phyloP scores from a whole-genome alignment of 2,329 filamentous ascomycete genomes.

The Cladophialophora carrionii region DNA sequence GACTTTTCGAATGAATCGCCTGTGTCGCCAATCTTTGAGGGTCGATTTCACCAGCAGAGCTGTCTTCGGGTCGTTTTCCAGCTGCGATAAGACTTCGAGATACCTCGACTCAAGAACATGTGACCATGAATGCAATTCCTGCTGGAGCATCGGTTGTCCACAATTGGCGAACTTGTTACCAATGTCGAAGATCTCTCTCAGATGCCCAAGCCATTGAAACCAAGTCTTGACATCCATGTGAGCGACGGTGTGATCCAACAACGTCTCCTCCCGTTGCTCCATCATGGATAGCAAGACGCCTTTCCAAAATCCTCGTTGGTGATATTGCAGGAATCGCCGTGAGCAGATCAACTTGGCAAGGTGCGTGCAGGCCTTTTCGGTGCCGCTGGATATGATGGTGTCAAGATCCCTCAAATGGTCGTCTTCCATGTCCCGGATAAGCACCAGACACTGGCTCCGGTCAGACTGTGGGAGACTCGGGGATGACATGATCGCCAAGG shows the following conservation, averaged over 20 bases:
- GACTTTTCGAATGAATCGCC: background rate
- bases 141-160: background rate
- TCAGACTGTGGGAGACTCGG: background rate
- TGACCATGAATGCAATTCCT: background rate
- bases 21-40: background rate
- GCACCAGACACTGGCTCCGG: background rate
- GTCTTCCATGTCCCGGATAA: background rate
- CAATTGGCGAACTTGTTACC: background rate
- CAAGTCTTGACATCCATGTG: slow-evolving; percentile 1
- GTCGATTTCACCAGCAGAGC: background rate
- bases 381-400: background rate
- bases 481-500: slow-evolving; percentile 1
- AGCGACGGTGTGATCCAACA: background rate
- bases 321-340: background rate
- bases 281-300: background rate
- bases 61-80: background rate
- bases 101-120: background rate
- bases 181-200: background rate
- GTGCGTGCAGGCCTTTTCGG: background rate
- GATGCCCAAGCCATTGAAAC: background rate
- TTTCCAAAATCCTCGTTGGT: background rate
- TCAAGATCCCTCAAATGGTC: background rate
- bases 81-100: background rate
- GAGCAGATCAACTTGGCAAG: slow-evolving; percentile 2
- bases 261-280: background rate